Base-by-base conservation (phyloP, 2,329 filamentous ascomycete genomes). In the Colletotrichum simmondsii region DNA sequence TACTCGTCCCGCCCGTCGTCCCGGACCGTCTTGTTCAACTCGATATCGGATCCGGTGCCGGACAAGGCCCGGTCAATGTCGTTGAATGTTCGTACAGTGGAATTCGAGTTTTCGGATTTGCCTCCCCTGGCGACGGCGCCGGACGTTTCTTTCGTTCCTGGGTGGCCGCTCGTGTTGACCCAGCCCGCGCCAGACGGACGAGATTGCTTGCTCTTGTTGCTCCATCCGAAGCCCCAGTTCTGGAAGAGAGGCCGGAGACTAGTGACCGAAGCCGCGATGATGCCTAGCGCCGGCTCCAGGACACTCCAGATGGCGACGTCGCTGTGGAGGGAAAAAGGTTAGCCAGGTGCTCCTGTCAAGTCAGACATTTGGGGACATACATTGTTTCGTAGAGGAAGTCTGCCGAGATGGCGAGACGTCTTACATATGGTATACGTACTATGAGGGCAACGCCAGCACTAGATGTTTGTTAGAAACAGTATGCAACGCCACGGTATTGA, bases 381-480 rank as follows among this genome's bases (percentile, higher is more conserved):
- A 82, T 75, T 24, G 80, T 81, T 28, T 80, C 79, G 37, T 77
- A 80, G 5, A 82, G 72, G 58, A 81, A 81, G 32, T 77, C 76
- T 3, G 75, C 52, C 2, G 76, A 76, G 10, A 82, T 77, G 2
- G 75, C 75, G 1, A 79, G 63, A 1, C 75, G 76, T 19, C 75
- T 78, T 37, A 83, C 71, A 53, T 80, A 83, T 1, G 79, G 76
- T 22, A 85, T 81, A 7, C 84, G 83, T 12, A 84, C 75, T 6
- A 85, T 76, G 16, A 85, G 77, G 8, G 83, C 82, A 11, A 83
- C 75, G 2, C 83, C 83, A 28, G 83, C 83, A 56, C 83, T 85
- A 54, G 6, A 2, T 10, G n/a, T 24, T 24, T 72, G 5, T 77
- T 68, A 46, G 60, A 30, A 37, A 12, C 5, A n/a, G 11, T 57